Conservation (phyloP, 176 grass and related monocot genomes). For the Musa beccarii region DNA sequence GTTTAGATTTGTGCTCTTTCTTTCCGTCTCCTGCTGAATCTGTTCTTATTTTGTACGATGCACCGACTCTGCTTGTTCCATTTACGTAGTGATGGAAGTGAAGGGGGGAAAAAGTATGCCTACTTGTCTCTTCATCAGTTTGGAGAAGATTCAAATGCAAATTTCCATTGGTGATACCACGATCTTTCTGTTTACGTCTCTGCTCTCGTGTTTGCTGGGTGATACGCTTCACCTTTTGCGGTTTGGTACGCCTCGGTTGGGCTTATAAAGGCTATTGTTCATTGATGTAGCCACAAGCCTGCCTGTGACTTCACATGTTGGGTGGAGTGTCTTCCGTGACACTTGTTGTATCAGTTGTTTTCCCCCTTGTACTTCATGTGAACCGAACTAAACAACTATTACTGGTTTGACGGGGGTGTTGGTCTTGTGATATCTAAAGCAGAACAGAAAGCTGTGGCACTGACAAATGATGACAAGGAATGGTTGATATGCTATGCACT, state of each 20-base stretch:
- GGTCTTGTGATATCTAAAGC: neutral
- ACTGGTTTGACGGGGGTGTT: constrained; percentile 15
- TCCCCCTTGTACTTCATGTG: constrained; percentile 66
- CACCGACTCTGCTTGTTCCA: neutral
- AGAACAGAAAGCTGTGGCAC: neutral
- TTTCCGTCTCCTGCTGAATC: no score
- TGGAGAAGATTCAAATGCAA: neutral
- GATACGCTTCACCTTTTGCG: neutral
- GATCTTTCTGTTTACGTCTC: neutral
- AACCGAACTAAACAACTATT: constrained; percentile 43
- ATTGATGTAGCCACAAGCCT: constrained; percentile 42
- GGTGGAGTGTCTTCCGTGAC: constrained; percentile 45
- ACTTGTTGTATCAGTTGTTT: constrained; percentile 37
- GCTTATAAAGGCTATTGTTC: constrained; percentile 27
- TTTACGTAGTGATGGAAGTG: neutral
- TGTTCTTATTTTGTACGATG: no score
- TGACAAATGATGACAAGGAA: neutral
- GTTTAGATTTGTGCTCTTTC: neutral
- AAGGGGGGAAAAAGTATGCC: no score
- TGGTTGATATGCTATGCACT: neutral
- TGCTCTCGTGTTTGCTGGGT: neutral
- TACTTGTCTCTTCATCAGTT: neutral
- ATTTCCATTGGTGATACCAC: neutral
- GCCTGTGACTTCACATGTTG: constrained; percentile 37
- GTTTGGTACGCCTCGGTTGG: neutral